Percentiles rank a stretch among this genome's conserved stretches.
Conservation (phyloP, 306 rosid species). For the Lathyrus aphaca region DNA sequence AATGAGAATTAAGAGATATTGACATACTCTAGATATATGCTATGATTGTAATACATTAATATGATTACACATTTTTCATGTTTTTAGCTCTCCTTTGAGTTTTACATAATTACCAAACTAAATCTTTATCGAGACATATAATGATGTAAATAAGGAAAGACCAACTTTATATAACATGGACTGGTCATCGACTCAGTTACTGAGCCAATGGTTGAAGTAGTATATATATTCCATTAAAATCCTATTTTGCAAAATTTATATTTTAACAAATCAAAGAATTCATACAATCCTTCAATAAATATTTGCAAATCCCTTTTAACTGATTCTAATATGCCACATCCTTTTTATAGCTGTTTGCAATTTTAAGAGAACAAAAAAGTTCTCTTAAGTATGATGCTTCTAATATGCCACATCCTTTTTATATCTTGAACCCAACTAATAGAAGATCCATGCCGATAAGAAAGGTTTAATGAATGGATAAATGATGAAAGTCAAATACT, state of each 20-base stretch:
- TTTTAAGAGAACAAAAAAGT: background rate
- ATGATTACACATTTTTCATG: background rate
- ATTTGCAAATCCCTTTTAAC: background rate
- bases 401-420: no score
- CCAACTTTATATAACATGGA: background rate
- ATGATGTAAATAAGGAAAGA: background rate
- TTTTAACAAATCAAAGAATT: background rate
- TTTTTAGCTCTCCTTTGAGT: constrained; percentile 9
- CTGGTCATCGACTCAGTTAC: background rate
- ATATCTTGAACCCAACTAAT: no score
- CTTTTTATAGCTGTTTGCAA: background rate
- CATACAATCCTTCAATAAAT: background rate
- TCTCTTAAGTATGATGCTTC: no score
- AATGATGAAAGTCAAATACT: no score
- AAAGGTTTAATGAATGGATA: no score
- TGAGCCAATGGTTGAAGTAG: background rate
- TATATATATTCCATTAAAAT: background rate
- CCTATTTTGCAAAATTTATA: background rate
- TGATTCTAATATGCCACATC: background rate
- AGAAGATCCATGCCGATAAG: no score
- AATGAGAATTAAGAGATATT: constrained; percentile 25
- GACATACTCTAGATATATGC: constrained; percentile 9
- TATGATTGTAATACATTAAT: constrained; percentile 10
- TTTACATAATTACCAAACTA: background rate
- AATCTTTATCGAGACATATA: constrained; percentile 6